These are phyloP conservation scores for Triticum monococcum DNA, from an alignment of 176 grass and related monocot species.

Conservation along the genomic window DNA sequence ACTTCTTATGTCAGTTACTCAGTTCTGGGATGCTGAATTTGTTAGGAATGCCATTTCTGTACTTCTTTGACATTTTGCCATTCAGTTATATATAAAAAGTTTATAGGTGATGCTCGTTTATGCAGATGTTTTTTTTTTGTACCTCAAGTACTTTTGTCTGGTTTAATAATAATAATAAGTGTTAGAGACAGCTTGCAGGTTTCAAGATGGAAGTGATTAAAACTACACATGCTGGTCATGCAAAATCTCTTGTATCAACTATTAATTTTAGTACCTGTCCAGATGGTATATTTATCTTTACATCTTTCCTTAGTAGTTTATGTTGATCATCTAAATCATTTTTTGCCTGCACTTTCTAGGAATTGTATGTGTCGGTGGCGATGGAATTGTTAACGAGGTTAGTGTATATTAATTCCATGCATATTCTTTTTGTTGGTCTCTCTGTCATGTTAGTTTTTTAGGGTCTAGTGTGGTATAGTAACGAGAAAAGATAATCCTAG, in stretches of 20 bases:
- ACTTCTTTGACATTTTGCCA: background rate
- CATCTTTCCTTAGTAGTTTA: constrained; percentile 32
- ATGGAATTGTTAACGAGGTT: constrained; percentile 99
- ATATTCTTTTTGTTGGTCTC: background rate
- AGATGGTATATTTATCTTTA: constrained; percentile 72
- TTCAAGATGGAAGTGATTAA: constrained; percentile 97
- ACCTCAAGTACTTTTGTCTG: constrained; percentile 10
- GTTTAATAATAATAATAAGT: constrained; percentile 40
- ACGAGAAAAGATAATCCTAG: background rate
- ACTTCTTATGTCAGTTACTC: constrained; percentile 2
- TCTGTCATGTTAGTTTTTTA: background rate
- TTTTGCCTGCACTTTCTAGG: constrained; percentile 55
- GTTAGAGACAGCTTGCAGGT: constrained; percentile 83
- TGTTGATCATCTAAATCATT: constrained; percentile 27
- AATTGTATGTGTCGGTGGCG: constrained; percentile 96
- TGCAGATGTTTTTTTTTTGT: constrained; percentile 7
- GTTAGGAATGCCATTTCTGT: background rate
- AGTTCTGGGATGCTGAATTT: constrained; percentile 27
- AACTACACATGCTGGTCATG: constrained; percentile 94
- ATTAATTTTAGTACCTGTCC: constrained; percentile 90
- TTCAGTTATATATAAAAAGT: background rate
- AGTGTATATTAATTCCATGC: constrained; percentile 33
- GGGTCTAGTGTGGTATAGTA: constrained; percentile 6
- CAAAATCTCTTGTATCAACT: constrained; percentile 78
- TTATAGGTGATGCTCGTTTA: constrained; percentile 5